Conservation (phyloP, 225 moss, liverwort and hornwort species). For the Antitrichia curtipendula region DNA sequence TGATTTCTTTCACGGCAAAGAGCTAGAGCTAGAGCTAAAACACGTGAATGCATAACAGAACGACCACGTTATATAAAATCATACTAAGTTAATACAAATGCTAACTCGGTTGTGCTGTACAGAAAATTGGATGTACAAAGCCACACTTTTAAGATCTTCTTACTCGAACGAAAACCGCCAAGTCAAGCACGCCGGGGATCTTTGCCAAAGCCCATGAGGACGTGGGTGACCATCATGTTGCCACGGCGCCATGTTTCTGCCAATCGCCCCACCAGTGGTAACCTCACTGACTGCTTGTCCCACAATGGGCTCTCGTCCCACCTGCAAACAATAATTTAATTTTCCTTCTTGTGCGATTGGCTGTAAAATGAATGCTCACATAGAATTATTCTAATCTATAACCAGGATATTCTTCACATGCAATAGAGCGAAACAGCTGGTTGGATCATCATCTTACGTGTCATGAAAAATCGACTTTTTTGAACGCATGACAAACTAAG, state of each 20-base stretch:
- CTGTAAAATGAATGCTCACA: not conserved
- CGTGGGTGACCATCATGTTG: conserved; percentile 71
- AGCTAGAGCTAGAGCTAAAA: not conserved
- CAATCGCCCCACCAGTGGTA: conserved; percentile 69
- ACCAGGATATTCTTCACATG: not conserved
- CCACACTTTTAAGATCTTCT: not conserved
- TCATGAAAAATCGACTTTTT: not conserved
- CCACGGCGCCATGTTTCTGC: conserved; percentile 47
- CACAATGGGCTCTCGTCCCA: conserved; percentile 72
- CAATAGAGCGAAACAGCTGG: not conserved
- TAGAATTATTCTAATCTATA: not conserved
- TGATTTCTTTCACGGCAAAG: not conserved
- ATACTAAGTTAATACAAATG: not conserved
- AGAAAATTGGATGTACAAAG: not conserved
- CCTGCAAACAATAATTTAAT: conserved; percentile 3
- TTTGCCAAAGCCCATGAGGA: conserved; percentile 75
- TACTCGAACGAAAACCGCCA: not conserved
- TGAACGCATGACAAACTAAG: not conserved
- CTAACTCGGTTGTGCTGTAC: not conserved
- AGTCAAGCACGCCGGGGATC: conserved; percentile 3
- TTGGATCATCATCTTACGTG: not conserved
- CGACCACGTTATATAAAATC: not conserved
- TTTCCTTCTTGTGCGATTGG: not conserved
- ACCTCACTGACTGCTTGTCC: conserved; percentile 35
- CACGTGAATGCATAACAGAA: not conserved